Evolutionary conservation across 495 filamentous ascomycete genomes (phyloP).

Genomic region (Articulospora tetracladia): DNA sequence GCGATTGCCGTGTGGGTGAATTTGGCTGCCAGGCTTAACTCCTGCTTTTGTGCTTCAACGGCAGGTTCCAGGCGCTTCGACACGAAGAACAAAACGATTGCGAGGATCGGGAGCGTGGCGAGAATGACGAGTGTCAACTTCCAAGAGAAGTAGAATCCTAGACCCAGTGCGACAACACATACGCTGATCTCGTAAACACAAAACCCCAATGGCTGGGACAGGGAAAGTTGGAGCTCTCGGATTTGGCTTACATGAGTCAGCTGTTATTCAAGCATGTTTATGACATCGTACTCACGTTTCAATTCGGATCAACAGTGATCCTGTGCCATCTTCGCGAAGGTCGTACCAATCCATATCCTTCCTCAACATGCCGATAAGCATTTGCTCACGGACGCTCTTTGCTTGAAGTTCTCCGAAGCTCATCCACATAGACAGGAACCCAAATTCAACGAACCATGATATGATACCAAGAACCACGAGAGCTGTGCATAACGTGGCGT

Average conservation of each 20-base stretch:
- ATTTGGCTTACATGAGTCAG: slow-evolving; percentile 55
- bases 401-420: slow-evolving; percentile 79
- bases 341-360: slow-evolving; percentile 88
- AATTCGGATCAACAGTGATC: slow-evolving; percentile 63
- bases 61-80: slow-evolving; percentile 58
- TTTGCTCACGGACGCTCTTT: slow-evolving; percentile 50
- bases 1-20: slow-evolving; percentile 62
- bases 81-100: slow-evolving; percentile 47
- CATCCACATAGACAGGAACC: slow-evolving; percentile 66
- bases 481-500: slow-evolving; percentile 53
- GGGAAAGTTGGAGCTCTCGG: slow-evolving; percentile 75
- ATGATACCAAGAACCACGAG: slow-evolving; percentile 56
- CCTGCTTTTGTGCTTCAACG: slow-evolving; percentile 63
- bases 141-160: slow-evolving; percentile 80
- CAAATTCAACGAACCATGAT: slow-evolving; percentile 61
- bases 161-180: slow-evolving; percentile 54
- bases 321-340: slow-evolving; percentile 62
- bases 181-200: slow-evolving; percentile 58
- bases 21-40: slow-evolving; percentile 70
- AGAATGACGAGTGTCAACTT: slow-evolving; percentile 80
- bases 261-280: neutral
- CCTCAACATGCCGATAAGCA: slow-evolving; percentile 64
- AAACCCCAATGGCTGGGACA: slow-evolving; percentile 74
- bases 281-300: slow-evolving; percentile 58
- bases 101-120: slow-evolving; percentile 66